Percentiles rank a stretch among this genome's conserved stretches.
phyloP scores from a whole-genome alignment of 2,329 filamentous ascomycete genomes.

The Clonostachys sp. region DNA sequence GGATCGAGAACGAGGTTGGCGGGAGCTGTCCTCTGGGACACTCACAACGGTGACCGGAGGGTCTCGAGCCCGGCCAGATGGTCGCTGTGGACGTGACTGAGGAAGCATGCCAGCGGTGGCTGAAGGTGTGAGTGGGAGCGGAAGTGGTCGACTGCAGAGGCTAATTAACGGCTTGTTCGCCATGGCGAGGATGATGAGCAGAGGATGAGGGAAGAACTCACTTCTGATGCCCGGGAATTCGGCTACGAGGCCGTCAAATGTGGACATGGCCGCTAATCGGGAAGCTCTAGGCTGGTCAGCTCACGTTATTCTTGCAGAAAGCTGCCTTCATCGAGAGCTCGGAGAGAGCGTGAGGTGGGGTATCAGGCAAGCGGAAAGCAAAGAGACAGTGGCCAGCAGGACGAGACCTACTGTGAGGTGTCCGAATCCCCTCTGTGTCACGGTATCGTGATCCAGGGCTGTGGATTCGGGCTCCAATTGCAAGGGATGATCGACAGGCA shows the following conservation, averaged over 20 bases:
- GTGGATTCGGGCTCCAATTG: too few relatives aligned
- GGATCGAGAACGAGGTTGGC: neutral
- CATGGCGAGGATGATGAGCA: conserved; percentile 8
- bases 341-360: too few relatives aligned
- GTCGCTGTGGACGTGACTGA: conserved; percentile 91
- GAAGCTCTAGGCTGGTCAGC: too few relatives aligned
- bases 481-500: too few relatives aligned
- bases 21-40: neutral
- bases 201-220: conserved; percentile 12
- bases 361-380: too few relatives aligned
- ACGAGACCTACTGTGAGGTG: too few relatives aligned
- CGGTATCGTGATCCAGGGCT: too few relatives aligned
- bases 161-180: conserved; percentile 3
- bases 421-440: too few relatives aligned
- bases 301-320: too few relatives aligned
- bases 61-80: conserved; percentile 78
- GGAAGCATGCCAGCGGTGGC: conserved; percentile 75
- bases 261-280: conserved; percentile 56
- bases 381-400: too few relatives aligned
- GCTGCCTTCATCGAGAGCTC: too few relatives aligned
- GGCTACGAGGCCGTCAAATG: conserved; percentile 65
- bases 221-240: conserved; percentile 79
- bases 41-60: conserved; percentile 67
- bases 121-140: conserved; percentile 45
- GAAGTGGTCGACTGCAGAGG: conserved; percentile 71